Evolutionary conservation across 306 rosid species (phyloP), one percentile per base, ranked within the genome.

Genomic region (Cercis canadensis): DNA sequence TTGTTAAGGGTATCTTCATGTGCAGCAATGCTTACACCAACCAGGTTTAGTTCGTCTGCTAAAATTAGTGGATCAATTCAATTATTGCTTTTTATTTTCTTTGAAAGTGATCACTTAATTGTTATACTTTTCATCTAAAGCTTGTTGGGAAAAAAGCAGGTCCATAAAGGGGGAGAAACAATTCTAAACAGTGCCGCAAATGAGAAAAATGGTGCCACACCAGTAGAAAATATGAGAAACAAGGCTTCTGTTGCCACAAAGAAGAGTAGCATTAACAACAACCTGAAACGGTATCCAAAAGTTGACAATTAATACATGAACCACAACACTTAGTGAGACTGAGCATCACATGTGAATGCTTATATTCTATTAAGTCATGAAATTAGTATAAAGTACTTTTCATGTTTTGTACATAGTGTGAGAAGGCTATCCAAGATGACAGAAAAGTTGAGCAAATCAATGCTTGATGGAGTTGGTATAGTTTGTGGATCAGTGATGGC

Each of bases 1-100:
- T 94, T 71, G 96, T 94, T 6, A 88, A 72, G 84, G 99, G 99
- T 53, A 91, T 94, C 65, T 94, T 94, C 81, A 81, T 64, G 39
- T 94, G 96, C 41, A 94, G 97, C 87, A 94, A 94, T 76, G 92
- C 89, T 82, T 94, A 94, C 69, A 72, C 91, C 57, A 91, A 94
- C 78, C 88, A 94, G 97, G 99, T 94, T 60, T 62, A 16, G 43
- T 50, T 47, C 55, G 3, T 37, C 43, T 37, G 43, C 43, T 37
- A 37, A 37, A 37, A 37, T 5, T 8, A 37, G 10, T 37, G 43
- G 10, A 3, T 37, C 43, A 37, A 37, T 37, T 37, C 43, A 24
- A 3, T 24, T 24, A 24, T 1, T 2, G 43, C 43, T 37, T 2
- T 37, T 5, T 6, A 8, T 37, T 37, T 37, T 37, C 10, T 37